phyloP scores from a whole-genome alignment of 768 basidiomycete genomes.

The Chiua virens region DNA sequence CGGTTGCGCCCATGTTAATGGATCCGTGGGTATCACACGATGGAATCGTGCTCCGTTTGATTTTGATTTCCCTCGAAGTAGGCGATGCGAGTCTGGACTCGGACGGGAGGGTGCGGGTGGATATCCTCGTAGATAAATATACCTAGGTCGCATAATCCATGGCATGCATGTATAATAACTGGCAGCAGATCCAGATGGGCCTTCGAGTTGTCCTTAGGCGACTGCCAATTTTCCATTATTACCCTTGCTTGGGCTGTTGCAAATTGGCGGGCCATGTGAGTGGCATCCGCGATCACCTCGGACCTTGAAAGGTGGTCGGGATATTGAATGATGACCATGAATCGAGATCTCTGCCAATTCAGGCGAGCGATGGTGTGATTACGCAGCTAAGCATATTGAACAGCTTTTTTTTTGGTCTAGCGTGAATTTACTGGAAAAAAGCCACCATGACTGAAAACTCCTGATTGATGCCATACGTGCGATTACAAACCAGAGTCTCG shows the following conservation, averaged over 20 bases:
- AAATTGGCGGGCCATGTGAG: not conserved
- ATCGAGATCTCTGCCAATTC: slow-evolving; percentile 16
- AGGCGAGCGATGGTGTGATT: not conserved
- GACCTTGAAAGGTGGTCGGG: slow-evolving; percentile 17
- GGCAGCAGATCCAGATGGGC: not conserved
- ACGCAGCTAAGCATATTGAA: too few relatives aligned
- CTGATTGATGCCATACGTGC: not conserved
- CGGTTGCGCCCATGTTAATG: slow-evolving; percentile 12
- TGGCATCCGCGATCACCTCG: slow-evolving; percentile 29
- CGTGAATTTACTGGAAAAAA: too few relatives aligned
- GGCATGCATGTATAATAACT: slow-evolving; percentile 13
- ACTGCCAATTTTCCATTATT: too few relatives aligned
- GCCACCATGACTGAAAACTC: too few relatives aligned
- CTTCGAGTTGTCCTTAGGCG: not conserved
- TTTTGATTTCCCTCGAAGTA: not conserved
- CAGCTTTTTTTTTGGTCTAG: too few relatives aligned
- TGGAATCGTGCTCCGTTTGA: slow-evolving; percentile 10
- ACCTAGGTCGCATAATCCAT: slow-evolving; percentile 31
- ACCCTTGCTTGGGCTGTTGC: not conserved
- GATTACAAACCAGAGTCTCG: not conserved
- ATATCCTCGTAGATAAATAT: slow-evolving; percentile 16
- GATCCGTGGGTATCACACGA: slow-evolving; percentile 21
- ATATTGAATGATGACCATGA: slow-evolving; percentile 16
- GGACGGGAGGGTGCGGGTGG: slow-evolving; percentile 10
- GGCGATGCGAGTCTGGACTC: slow-evolving; percentile 6